Evolutionary conservation across 2,329 filamentous ascomycete species (phyloP).

Genomic region (Tolypocladium tropicale): DNA sequence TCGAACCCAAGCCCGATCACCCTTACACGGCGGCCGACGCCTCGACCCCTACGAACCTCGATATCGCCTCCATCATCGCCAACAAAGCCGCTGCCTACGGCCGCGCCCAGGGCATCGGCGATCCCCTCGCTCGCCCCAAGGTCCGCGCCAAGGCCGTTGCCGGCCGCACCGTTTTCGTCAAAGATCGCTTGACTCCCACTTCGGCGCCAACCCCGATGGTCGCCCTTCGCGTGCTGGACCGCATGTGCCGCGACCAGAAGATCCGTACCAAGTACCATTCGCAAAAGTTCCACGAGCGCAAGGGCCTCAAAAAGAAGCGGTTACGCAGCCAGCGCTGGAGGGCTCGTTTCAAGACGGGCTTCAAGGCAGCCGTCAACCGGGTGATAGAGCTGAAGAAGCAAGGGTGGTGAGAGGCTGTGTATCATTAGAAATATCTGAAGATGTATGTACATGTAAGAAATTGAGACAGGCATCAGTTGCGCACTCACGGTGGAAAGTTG

Average conservation of each 20-base stretch:
- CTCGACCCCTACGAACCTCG: conserved; percentile 12
- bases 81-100: conserved; percentile 15
- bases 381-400: conserved; percentile 64
- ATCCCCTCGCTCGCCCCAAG: conserved; percentile 17
- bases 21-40: conserved; percentile 16
- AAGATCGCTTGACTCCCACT: conserved; percentile 14
- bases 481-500: too few species aligned
- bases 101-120: conserved; percentile 8
- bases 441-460: background rate
- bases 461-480: background rate
- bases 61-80: conserved; percentile 26
- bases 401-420: conserved; percentile 51
- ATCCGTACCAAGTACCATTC: conserved; percentile 42
- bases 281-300: conserved; percentile 66
- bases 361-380: conserved; percentile 51
- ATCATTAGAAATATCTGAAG: background rate
- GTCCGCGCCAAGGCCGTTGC: conserved; percentile 22
- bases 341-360: conserved; percentile 56
- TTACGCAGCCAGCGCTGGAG: conserved; percentile 60
- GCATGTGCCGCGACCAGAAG: conserved; percentile 38
- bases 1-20: conserved; percentile 2
- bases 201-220: conserved; percentile 29
- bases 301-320: conserved; percentile 69
- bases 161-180: conserved; percentile 28
- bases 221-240: conserved; percentile 32